Conservation (phyloP, 106 monocot species). For the Phalaenopsis aphrodite region DNA sequence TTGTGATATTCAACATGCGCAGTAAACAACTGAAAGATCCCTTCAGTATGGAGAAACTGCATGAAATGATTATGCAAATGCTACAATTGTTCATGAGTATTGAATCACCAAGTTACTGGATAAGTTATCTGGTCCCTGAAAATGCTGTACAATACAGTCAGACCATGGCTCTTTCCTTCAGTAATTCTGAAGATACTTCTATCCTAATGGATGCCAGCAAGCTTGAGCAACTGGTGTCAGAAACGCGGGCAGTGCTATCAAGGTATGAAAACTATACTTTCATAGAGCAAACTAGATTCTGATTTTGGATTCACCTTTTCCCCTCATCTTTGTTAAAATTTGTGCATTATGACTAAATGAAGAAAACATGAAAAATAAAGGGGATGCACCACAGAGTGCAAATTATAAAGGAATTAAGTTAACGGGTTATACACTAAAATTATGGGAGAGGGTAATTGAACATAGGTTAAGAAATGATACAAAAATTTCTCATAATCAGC, state of each 20-base stretch:
- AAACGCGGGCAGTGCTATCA: slow-evolving; percentile 62
- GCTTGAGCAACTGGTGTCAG: slow-evolving; percentile 75
- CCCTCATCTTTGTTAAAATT: background rate
- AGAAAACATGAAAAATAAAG: background rate
- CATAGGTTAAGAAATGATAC: too few species aligned
- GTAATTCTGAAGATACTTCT: slow-evolving; percentile 41
- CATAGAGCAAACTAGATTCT: background rate
- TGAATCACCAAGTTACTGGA: slow-evolving; percentile 48
- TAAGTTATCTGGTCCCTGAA: slow-evolving; percentile 65
- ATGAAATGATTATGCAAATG: slow-evolving; percentile 54
- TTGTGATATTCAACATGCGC: slow-evolving; percentile 13
- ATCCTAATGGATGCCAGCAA: slow-evolving; percentile 54
- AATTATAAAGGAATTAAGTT: too few species aligned
- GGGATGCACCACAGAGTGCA: too few species aligned
- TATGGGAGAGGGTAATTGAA: too few species aligned
- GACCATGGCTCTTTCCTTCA: slow-evolving; percentile 40
- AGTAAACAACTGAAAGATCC: slow-evolving; percentile 69
- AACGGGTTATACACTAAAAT: too few species aligned
- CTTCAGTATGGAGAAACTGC: slow-evolving; percentile 46
- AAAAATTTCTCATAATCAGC: too few species aligned
- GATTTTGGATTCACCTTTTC: background rate
- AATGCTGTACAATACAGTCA: slow-evolving; percentile 52
- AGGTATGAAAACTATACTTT: slow-evolving; percentile 38
- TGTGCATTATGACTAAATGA: background rate
- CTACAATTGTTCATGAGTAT: slow-evolving; percentile 52